These are phyloP conservation scores for Talaromyces pinophilus DNA, from an alignment of 2,329 filamentous ascomycete genomes.

Conservation along the genomic window DNA sequence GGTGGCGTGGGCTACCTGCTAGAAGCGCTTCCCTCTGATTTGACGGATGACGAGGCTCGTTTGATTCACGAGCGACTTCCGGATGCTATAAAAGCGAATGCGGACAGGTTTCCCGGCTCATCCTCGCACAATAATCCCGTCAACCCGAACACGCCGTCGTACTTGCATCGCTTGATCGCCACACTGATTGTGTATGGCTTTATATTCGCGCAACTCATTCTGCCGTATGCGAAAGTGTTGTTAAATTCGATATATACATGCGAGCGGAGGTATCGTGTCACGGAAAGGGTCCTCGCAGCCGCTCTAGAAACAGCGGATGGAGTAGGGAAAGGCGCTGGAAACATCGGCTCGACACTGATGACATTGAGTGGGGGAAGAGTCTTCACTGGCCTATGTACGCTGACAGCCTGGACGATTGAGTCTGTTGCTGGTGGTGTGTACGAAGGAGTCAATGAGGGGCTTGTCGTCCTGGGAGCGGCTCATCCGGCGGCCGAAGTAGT, in stretches of 20 bases:
- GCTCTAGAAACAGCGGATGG: conserved; percentile 56
- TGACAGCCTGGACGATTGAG: conserved; percentile 63
- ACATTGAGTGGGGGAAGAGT: conserved; percentile 65
- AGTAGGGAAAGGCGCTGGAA: conserved; percentile 55
- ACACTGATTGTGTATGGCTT: conserved; percentile 60
- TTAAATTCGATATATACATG: conserved; percentile 59
- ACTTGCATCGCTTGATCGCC: conserved; percentile 62
- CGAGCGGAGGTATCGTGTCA: conserved; percentile 67
- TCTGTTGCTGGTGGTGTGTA: conserved; percentile 67
- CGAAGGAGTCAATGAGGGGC: conserved; percentile 61
- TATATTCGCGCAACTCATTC: conserved; percentile 59
- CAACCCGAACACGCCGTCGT: conserved; percentile 38
- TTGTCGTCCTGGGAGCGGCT: conserved; percentile 47
- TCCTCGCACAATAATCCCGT: neutral
- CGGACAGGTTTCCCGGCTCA: neutral
- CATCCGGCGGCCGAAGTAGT: conserved; percentile 23
- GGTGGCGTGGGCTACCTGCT: conserved; percentile 43
- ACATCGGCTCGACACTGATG: conserved; percentile 57
- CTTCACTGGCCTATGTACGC: conserved; percentile 59
- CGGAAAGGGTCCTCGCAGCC: conserved; percentile 57
- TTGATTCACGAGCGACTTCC: conserved; percentile 35
- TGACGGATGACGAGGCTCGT: conserved; percentile 34
- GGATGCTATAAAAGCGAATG: conserved; percentile 25
- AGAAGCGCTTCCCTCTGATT: conserved; percentile 36
- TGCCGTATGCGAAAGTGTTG: conserved; percentile 62